phyloP scores from a whole-genome alignment of 345 rosid genomes.

The Gossypium sturtianum region DNA sequence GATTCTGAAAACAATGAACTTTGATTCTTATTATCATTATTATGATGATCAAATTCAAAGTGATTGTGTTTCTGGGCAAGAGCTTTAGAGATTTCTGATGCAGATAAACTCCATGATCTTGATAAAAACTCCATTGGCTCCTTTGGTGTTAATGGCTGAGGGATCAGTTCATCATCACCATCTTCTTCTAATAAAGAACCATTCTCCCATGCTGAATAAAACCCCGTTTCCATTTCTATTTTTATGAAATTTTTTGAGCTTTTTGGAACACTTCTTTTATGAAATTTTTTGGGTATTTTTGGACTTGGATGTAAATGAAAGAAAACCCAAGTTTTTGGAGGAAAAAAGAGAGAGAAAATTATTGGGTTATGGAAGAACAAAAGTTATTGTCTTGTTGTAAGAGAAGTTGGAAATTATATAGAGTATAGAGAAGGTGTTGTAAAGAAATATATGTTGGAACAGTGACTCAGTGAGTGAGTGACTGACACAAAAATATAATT shows the following conservation, averaged over 20 bases:
- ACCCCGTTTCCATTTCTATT: conserved; percentile 44
- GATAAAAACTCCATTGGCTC: conserved; percentile 94
- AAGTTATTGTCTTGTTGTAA: conserved; percentile 3
- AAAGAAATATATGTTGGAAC: not conserved
- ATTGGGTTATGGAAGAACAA: not conserved
- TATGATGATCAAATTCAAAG: conserved; percentile 19
- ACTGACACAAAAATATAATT: conserved; percentile 14
- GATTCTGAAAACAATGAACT: conserved; percentile 28
- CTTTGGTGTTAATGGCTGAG: conserved; percentile 73
- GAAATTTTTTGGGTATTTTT: not conserved
- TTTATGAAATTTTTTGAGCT: not conserved
- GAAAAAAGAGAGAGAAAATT: not conserved
- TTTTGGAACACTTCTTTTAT: not conserved
- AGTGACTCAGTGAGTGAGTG: conserved; percentile 1
- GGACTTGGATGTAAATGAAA: not conserved
- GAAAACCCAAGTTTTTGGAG: not conserved
- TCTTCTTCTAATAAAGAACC: conserved; percentile 46
- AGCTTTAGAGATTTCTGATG: conserved; percentile 88
- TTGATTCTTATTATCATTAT: not conserved
- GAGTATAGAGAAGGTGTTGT: not conserved
- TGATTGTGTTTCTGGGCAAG: conserved; percentile 67
- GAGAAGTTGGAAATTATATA: conserved; percentile 16
- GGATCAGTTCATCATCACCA: conserved; percentile 37
- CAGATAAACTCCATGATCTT: conserved; percentile 91
- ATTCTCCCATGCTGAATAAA: conserved; percentile 38